Percentiles rank a stretch among this genome's conserved stretches.
phyloP scores from a whole-genome alignment of 176 grass and related monocot species.

The Areca catechu region DNA sequence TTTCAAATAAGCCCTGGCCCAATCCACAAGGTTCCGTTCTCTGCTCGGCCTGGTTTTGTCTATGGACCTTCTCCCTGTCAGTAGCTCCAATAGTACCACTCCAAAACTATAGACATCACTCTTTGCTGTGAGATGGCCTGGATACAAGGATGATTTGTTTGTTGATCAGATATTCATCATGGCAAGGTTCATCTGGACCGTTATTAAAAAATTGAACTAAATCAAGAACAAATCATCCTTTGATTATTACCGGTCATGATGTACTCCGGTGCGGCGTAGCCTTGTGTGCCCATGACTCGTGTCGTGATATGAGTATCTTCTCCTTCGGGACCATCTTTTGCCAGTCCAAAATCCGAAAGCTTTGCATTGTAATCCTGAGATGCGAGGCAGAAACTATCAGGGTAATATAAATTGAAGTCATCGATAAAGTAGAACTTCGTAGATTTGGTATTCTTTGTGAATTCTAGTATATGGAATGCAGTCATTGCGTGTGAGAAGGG shows the following conservation, averaged over 20 bases:
- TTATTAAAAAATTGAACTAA: neutral
- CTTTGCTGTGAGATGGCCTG: slow-evolving; percentile 68
- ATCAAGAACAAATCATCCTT: neutral
- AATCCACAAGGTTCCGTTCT: slow-evolving; percentile 66
- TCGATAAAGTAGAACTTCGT: no score
- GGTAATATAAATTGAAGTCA: neutral
- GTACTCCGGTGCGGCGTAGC: slow-evolving; percentile 81
- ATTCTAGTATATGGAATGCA: no score
- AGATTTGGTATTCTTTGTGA: no score
- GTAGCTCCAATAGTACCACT: slow-evolving; percentile 60
- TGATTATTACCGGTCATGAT: slow-evolving; percentile 43
- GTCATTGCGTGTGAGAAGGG: no score
- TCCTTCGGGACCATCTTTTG: slow-evolving; percentile 74
- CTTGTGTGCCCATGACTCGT: slow-evolving; percentile 80
- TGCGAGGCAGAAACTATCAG: slow-evolving; percentile 7
- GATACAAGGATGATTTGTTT: neutral
- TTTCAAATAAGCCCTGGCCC: slow-evolving; percentile 59
- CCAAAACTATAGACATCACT: slow-evolving; percentile 82
- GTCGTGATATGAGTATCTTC: slow-evolving; percentile 82
- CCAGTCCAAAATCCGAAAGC: slow-evolving; percentile 85
- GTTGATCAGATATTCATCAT: no score
- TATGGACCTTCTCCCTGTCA: slow-evolving; percentile 40
- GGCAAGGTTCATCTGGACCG: neutral
- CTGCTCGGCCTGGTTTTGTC: slow-evolving; percentile 31
- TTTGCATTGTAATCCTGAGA: slow-evolving; percentile 74